Base-by-base conservation (phyloP, 2,329 filamentous ascomycete species). In the Colletotrichum liaoningense region DNA sequence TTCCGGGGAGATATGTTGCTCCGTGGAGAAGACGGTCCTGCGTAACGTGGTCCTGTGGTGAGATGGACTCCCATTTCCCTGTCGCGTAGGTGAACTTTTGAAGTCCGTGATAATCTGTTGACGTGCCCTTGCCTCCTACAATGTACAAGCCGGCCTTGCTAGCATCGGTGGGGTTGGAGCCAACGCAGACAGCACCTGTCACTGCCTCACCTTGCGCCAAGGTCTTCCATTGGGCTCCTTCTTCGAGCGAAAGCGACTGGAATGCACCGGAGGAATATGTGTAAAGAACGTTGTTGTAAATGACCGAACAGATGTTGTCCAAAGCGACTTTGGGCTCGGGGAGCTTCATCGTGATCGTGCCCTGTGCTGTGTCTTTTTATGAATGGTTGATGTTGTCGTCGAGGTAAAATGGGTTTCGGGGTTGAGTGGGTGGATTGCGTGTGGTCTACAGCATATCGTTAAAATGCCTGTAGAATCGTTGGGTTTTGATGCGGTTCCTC, bases 241-340 rank as follows among this genome's bases (percentile, higher is more conserved):
- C 83, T 75, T 89, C 84, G 75, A 98, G 84, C 14, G 87, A 83
- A 76, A 98, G 83, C 9, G 93, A 93, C 80, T 95, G 90, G 78
- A 98, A 95, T 33, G 91, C 93, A 59, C 90, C 84, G 9, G 91
- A 84, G 6, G 94, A 94, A 82, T 94, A 97, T 58, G 93, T 92
- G 85, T 97, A 98, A 66, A 98, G 90, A 14, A 92, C 95, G 81
- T 95, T 92, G 80, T 95, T 88, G 85, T 94, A 88, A 74, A 98
- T 89, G 79, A 93, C 90, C 71, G 95, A 95, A 84, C 96, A 98
- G 79, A 94, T 92, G 83, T 92, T 91, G 81, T 91, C 89, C 81
- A 98, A 85, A 75, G 92, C 86, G 80, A 91, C 88, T 66, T 89
- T 85, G 65, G 95, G 95, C 79, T 91, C 84, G 62, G 95, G 94